Percentiles rank a stretch among this genome's conserved stretches.
Evolutionary conservation across 208 protist genomes (phyloP).

Genomic region (Leishmania arabica): DNA sequence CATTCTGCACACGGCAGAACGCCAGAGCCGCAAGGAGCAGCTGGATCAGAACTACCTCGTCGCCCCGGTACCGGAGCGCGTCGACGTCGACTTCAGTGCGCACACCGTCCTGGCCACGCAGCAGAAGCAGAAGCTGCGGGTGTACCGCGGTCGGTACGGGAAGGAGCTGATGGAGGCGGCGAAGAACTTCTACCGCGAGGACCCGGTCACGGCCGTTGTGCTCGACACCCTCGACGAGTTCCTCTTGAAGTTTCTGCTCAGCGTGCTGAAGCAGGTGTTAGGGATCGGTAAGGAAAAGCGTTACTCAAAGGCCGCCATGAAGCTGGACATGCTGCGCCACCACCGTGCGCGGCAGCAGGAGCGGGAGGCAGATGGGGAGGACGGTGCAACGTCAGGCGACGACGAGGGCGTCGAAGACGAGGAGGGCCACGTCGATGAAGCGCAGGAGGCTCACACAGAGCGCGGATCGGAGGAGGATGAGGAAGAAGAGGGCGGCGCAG

Average conservation of each 20-base stretch:
- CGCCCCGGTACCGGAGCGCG: slow-evolving; percentile 69
- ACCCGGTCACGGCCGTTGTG: slow-evolving; percentile 78
- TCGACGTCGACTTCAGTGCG: slow-evolving; percentile 87
- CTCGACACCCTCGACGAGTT: slow-evolving; percentile 93
- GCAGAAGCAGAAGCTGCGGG: slow-evolving; percentile 90
- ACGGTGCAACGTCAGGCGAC: slow-evolving; percentile 14
- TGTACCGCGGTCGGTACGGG: slow-evolving; percentile 84
- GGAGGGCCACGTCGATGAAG: slow-evolving; percentile 24
- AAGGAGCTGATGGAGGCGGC: slow-evolving; percentile 78
- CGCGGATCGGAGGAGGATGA: slow-evolving; percentile 8
- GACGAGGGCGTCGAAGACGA: slow-evolving; percentile 19
- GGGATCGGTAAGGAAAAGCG: slow-evolving; percentile 84
- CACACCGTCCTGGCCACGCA: slow-evolving; percentile 87
- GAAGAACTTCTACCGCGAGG: slow-evolving; percentile 87
- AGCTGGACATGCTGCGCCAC: slow-evolving; percentile 82
- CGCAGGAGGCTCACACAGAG: slow-evolving; percentile 5
- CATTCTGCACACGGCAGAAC: slow-evolving; percentile 55
- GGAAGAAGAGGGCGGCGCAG: slow-evolving; percentile 13
- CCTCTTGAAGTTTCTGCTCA: slow-evolving; percentile 81
- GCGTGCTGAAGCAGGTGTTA: slow-evolving; percentile 85
- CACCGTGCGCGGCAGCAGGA: slow-evolving; percentile 18
- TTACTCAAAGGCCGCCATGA: slow-evolving; percentile 57
- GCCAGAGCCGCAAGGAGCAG: slow-evolving; percentile 54
- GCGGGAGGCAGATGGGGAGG: slow-evolving; percentile 13
- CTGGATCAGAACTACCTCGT: slow-evolving; percentile 81